phyloP scores from a whole-genome alignment of 139 green algal species.

The Spirogloea muscicola region DNA sequence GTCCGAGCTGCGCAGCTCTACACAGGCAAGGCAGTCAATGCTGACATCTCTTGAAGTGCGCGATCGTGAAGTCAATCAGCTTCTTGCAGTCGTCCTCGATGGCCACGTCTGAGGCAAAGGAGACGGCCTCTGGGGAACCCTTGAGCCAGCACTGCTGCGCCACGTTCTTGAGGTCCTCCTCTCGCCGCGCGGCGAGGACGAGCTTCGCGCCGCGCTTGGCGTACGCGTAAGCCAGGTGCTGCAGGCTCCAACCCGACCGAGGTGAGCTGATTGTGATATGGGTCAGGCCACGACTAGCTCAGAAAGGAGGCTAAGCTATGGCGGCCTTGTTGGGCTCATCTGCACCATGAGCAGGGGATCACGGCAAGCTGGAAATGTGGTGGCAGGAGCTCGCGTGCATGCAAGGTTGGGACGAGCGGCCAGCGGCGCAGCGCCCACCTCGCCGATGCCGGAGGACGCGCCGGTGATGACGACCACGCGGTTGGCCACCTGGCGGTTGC shows the following conservation, averaged over 20 bases:
- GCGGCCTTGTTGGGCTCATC: too few species aligned
- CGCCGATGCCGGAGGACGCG: conserved; percentile 36
- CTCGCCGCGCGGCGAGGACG: conserved; percentile 34
- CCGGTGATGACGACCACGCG: conserved; percentile 34
- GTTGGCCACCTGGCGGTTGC: too few species aligned
- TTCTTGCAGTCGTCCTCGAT: conserved; percentile 44
- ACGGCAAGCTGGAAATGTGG: too few species aligned
- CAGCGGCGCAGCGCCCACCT: too few species aligned
- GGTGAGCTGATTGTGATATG: too few species aligned
- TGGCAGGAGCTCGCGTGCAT: too few species aligned
- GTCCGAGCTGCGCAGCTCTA: too few species aligned
- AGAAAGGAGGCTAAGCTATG: too few species aligned
- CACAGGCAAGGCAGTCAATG: too few species aligned
- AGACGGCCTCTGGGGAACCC: not conserved
- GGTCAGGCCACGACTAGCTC: too few species aligned
- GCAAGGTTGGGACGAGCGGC: too few species aligned
- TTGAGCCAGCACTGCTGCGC: conserved; percentile 4
- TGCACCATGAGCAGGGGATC: too few species aligned
- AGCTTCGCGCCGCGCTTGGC: conserved; percentile 33
- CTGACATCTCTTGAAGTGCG: conserved; percentile 19
- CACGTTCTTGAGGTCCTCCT: conserved; percentile 24
- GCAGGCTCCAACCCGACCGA: not conserved
- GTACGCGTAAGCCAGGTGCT: conserved; percentile 49
- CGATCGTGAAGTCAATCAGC: conserved; percentile 23
- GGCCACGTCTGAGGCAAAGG: conserved; percentile 26